Evolutionary conservation across 768 basidiomycete genomes (phyloP).

Genomic region (Kwoniella botswanensis): DNA sequence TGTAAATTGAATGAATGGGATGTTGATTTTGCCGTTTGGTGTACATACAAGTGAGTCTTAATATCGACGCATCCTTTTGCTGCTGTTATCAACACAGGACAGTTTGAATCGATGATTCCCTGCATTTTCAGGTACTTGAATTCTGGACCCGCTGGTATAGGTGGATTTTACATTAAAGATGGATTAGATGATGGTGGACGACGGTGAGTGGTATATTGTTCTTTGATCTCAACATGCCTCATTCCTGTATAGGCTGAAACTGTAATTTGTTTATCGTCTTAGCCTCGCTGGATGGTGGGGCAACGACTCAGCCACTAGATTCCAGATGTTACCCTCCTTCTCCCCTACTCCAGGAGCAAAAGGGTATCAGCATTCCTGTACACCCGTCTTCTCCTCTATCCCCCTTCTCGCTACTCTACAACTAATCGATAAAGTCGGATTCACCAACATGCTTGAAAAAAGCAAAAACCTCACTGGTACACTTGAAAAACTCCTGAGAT

Average conservation of each 20-base stretch:
- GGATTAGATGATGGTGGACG: constrained; percentile 52
- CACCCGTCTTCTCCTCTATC: constrained; percentile 76
- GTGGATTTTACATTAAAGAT: constrained; percentile 68
- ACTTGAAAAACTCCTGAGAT: constrained; percentile 69
- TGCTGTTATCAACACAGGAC: neutral
- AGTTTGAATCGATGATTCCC: neutral
- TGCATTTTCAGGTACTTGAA: constrained; percentile 70
- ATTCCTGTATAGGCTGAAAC: too few relatives aligned
- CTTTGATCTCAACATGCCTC: neutral
- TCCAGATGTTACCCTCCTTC: constrained; percentile 85
- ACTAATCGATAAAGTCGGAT: constrained; percentile 77
- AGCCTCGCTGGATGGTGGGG: constrained; percentile 99
- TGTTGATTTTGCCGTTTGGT: constrained; percentile 98
- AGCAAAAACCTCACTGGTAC: constrained; percentile 72
- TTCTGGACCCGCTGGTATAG: constrained; percentile 95
- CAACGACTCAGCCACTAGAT: constrained; percentile 82
- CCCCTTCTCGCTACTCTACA: constrained; percentile 82
- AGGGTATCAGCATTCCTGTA: constrained; percentile 96
- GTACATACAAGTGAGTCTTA: constrained; percentile 73
- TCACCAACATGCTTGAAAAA: constrained; percentile 73
- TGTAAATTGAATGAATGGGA: constrained; percentile 87
- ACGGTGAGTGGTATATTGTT: constrained; percentile 35
- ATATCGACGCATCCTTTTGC: too few relatives aligned
- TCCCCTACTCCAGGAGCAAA: constrained; percentile 85
- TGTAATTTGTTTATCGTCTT: constrained; percentile 12